Evolutionary conservation across 176 grass and related monocot species (phyloP).

Genomic region (Otatea glauca): DNA sequence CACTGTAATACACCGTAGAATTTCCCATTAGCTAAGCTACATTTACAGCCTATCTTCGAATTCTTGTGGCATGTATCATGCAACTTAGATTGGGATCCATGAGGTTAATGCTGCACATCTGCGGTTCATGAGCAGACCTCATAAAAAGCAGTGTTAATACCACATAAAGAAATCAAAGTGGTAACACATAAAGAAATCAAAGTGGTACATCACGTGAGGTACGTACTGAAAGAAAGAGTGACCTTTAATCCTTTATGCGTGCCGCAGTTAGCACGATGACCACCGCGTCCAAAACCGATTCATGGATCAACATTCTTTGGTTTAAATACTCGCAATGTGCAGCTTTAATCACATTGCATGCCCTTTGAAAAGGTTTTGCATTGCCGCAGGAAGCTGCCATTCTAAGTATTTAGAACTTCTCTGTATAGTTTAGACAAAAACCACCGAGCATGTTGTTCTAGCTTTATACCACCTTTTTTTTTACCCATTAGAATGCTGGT

Average conservation of each 20-base stretch:
- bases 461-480: no score
- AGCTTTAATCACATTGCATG: background rate
- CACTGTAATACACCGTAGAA: no score
- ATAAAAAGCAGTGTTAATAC: slow-evolving; percentile 17
- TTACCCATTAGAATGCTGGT: background rate
- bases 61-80: background rate
- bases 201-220: slow-evolving; percentile 43
- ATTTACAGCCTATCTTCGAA: background rate
- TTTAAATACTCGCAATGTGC: slow-evolving; percentile 18
- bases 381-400: background rate
- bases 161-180: background rate
- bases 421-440: no score
- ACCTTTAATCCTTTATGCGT: no score
- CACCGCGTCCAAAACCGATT: background rate
- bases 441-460: no score
- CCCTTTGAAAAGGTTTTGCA: background rate
- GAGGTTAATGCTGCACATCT: background rate
- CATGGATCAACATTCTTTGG: slow-evolving; percentile 7
- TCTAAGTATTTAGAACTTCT: background rate
- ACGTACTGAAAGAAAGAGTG: slow-evolving; percentile 20
- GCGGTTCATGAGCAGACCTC: background rate
- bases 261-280: no score
- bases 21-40: background rate
- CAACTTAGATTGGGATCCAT: background rate
- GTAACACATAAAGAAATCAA: background rate